Percentiles rank a stretch among this genome's conserved stretches.
Conservation (phyloP, 2,329 filamentous ascomycete species). For the Fusarium chaquense region DNA sequence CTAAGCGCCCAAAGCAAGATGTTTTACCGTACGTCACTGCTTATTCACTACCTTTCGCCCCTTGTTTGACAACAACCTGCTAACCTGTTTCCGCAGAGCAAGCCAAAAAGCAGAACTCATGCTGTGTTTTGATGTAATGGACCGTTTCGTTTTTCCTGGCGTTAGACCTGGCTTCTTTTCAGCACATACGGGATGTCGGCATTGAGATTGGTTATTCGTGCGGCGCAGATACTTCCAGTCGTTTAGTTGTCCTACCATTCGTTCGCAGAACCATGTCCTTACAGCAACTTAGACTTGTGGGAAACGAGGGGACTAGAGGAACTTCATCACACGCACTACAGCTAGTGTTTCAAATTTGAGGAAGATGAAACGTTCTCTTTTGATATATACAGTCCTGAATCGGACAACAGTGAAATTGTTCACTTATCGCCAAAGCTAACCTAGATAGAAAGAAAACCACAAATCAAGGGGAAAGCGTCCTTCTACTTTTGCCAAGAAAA, state of each 20-base stretch:
- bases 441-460: slow-evolving; percentile 9
- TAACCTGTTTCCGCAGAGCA: slow-evolving; percentile 57
- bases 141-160: slow-evolving; percentile 47
- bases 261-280: slow-evolving; percentile 38
- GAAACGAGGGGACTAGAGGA: slow-evolving; percentile 3
- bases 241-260: slow-evolving; percentile 44
- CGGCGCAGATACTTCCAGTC: slow-evolving; percentile 47
- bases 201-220: slow-evolving; percentile 52
- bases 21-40: slow-evolving; percentile 81
- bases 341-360: slow-evolving; percentile 7
- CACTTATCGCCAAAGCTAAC: slow-evolving; percentile 7
- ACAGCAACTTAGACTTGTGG: slow-evolving; percentile 38
- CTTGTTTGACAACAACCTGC: slow-evolving; percentile 8
- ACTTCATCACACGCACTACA: slow-evolving; percentile 19
- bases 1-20: slow-evolving; percentile 94
- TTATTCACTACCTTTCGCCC: slow-evolving; percentile 1
- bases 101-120: slow-evolving; percentile 85
- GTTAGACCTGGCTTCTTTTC: slow-evolving; percentile 50
- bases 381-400: slow-evolving; percentile 21
- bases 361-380: slow-evolving; percentile 32
- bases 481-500: slow-evolving; percentile 28
- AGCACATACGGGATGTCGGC: slow-evolving; percentile 47
- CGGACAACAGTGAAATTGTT: slow-evolving; percentile 33
- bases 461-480: slow-evolving; percentile 9
- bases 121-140: slow-evolving; percentile 76